Evolutionary conservation across 768 basidiomycete species (phyloP).

Genomic region (Russula abietina): DNA sequence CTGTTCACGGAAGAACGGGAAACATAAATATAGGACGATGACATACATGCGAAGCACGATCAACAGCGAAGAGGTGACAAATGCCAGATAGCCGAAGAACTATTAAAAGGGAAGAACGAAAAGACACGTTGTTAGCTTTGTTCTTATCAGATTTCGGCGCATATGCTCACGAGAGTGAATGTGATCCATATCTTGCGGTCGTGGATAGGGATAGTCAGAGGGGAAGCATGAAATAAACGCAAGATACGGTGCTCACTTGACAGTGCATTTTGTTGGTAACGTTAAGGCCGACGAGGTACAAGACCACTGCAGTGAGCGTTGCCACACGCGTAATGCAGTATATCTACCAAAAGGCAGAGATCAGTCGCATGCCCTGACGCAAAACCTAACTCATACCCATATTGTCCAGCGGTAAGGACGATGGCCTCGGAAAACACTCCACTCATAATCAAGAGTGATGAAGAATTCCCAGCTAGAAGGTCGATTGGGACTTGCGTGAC

Average conservation of each 20-base stretch:
- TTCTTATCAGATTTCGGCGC: background rate
- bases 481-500: background rate
- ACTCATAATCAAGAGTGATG: background rate
- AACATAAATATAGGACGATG: background rate
- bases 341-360: background rate
- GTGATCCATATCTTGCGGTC: background rate
- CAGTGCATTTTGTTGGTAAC: background rate
- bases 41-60: background rate
- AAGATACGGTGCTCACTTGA: background rate
- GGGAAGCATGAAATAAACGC: background rate
- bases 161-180: background rate
- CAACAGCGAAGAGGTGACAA: background rate
- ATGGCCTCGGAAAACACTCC: background rate
- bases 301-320: background rate
- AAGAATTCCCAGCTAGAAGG: background rate
- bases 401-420: background rate
- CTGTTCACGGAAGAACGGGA: too few species aligned
- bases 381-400: background rate
- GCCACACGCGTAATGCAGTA: background rate
- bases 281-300: background rate
- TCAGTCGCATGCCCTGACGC: background rate
- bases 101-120: background rate
- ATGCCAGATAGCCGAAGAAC: background rate
- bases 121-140: background rate
- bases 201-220: background rate